Percentiles rank a stretch among this genome's conserved stretches.
Evolutionary conservation across 768 basidiomycete genomes (phyloP).

Genomic region (Scleroderma citrinum): DNA sequence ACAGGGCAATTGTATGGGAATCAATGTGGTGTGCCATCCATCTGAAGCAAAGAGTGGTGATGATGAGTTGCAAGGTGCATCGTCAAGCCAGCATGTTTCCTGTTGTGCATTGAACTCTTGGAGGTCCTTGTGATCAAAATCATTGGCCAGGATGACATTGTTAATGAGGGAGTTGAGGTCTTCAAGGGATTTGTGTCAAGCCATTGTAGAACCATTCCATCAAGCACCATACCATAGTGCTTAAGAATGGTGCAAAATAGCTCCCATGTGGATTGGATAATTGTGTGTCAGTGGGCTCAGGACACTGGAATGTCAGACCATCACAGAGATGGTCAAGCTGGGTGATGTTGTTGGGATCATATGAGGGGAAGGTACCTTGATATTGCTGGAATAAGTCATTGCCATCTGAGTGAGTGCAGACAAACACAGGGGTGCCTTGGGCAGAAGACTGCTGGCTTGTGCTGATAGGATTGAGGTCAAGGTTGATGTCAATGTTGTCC

Average conservation of each 20-base stretch:
- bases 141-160: conserved; percentile 5
- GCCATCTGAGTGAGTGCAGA: neutral
- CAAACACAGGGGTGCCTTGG: neutral
- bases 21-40: neutral
- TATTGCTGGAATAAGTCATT: neutral
- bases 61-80: neutral
- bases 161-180: conserved; percentile 6
- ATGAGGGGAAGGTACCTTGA: neutral
- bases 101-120: neutral
- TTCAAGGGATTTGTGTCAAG: conserved; percentile 4
- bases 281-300: neutral
- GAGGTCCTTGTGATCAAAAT: conserved; percentile 7
- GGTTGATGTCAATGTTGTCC: neutral
- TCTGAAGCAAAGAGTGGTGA: neutral
- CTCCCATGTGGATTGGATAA: no score
- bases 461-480: no score
- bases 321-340: neutral
- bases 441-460: no score
- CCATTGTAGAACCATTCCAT: conserved; percentile 22
- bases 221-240: conserved; percentile 2
- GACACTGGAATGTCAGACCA: neutral
- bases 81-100: neutral
- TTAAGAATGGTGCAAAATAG: neutral
- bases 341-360: neutral
- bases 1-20: neutral